Evolutionary conservation across 169 alveolate genomes (phyloP), one percentile per base, ranked within the genome.

Genomic region (Theileria sp.): DNA sequence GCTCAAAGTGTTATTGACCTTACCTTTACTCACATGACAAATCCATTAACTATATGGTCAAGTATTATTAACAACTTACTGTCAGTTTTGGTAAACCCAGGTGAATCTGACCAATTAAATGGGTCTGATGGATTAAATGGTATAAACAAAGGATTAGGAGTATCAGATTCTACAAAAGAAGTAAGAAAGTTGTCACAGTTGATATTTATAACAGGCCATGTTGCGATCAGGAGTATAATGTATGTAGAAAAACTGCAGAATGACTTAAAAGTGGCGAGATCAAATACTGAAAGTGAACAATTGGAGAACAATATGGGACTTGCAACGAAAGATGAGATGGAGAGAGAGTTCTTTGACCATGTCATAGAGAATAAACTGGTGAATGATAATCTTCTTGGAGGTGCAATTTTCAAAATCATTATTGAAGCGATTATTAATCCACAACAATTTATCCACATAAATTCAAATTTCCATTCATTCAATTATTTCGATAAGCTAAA

Each of bases 261-360:
- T 7, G 87, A 85, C 13, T 65, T 85, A 60, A 85, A 85, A 58
- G 38, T 13, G 2, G 84, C 75, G 10, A 81, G 91, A 21, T 21
- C 91, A 12, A 54, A 77, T 50, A 32, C 75, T 28, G 44, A 64
- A 32, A 38, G 44, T 10, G 89, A 83, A 26, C 28, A 73, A 12
- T 30, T 74, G 49, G 89, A 71, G 1, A 64, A 25, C 17, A 77
- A 79, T 38, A 85, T 85, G 87, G 91, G 91, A 7, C 44, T 75
- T 78, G 91, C 87, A 9, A 74, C 87, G 8, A 85, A 65, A 51
- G 91, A 79, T 38, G 91, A 85, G 34, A 77, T 67, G 73, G 91
- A 85, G 34, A 12, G 84, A 19, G 91, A 85, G 32, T 26, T 78
- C 28, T 78, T 85, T 60, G 91, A 85, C 17, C 49, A 85, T 54